Conservation (phyloP, 805 yeast species). For the Nakazawaea ishiwadae region DNA sequence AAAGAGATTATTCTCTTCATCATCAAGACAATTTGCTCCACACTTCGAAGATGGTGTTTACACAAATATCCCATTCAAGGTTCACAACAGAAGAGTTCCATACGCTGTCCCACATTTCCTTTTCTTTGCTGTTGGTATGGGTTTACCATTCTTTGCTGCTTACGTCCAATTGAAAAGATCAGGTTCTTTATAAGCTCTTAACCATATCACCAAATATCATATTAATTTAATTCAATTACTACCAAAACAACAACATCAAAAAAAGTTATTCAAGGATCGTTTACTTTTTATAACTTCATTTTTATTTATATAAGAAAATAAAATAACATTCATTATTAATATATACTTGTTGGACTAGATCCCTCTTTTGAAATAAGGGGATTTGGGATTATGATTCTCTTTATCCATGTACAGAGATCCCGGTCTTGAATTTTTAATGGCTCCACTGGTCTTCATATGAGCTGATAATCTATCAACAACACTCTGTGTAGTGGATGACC, state of each 20-base stretch:
- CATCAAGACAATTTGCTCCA: slow-evolving; percentile 35
- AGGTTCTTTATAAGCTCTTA: slow-evolving; percentile 51
- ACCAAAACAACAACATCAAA: neutral
- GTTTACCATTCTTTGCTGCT: slow-evolving; percentile 74
- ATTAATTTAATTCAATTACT: neutral
- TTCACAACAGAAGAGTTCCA: slow-evolving; percentile 89
- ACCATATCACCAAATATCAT: too few species aligned
- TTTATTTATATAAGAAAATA: neutral
- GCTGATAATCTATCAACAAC: slow-evolving; percentile 1
- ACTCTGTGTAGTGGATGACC: slow-evolving; percentile 4
- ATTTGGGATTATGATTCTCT: neutral
- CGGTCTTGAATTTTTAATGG: neutral
- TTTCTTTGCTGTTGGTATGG: slow-evolving; percentile 61
- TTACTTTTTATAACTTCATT: too few species aligned
- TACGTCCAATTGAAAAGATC: slow-evolving; percentile 86
- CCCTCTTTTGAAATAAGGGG: neutral
- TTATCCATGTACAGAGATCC: neutral
- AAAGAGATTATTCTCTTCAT: slow-evolving; percentile 50
- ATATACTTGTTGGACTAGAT: neutral
- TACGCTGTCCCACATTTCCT: slow-evolving; percentile 79
- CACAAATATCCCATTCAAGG: slow-evolving; percentile 91
- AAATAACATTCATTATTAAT: neutral
- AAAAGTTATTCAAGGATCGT: too few species aligned
- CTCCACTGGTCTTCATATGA: slow-evolving; percentile 6
- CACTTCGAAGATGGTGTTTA: slow-evolving; percentile 81